Percentiles rank a stretch among this genome's conserved stretches.
phyloP scores from a whole-genome alignment of 192 early-diverging fungal genomes.

The Hyaloraphidium curvatum region DNA sequence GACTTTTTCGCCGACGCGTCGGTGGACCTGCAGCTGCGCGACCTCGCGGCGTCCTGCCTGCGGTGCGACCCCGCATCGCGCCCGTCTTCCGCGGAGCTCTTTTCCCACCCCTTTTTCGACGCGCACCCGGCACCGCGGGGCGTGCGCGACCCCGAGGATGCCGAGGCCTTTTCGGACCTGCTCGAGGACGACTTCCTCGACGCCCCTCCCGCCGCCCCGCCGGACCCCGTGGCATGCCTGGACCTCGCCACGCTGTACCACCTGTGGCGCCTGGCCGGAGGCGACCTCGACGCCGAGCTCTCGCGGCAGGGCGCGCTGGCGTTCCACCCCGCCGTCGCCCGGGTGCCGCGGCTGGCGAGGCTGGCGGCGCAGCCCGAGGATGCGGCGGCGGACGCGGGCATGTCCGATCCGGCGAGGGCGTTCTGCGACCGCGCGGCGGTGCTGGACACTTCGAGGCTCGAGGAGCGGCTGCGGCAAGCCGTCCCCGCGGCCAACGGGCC shows the following conservation, averaged over 20 bases:
- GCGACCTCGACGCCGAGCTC: constrained; percentile 36
- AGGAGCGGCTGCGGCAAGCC: background rate
- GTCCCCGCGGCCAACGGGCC: too few species aligned
- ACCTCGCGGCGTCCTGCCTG: too few species aligned
- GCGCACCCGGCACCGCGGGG: too few species aligned
- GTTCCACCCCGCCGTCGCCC: constrained; percentile 30
- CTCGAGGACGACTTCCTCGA: background rate
- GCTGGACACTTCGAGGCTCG: background rate
- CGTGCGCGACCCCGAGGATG: background rate
- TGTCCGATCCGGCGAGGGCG: background rate
- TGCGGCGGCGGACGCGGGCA: background rate
- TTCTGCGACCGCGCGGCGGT: background rate
- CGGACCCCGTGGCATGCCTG: constrained; percentile 14
- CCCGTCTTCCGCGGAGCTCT: constrained; percentile 10
- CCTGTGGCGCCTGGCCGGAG: constrained; percentile 43
- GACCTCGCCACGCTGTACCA: constrained; percentile 32
- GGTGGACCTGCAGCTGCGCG: background rate
- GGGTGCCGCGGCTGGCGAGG: constrained; percentile 23
- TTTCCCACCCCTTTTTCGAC: constrained; percentile 17
- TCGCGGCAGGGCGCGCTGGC: constrained; percentile 21
- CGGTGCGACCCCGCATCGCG: too few species aligned
- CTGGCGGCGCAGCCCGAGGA: constrained; percentile 20
- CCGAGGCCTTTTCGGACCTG: too few species aligned
- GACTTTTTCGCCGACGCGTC: background rate
- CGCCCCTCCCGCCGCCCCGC: background rate